Percentiles rank a stretch among this genome's conserved stretches.
These are phyloP conservation scores for Colletotrichum sp. DNA, from an alignment of 2,329 filamentous ascomycete genomes.

Conservation along the genomic window DNA sequence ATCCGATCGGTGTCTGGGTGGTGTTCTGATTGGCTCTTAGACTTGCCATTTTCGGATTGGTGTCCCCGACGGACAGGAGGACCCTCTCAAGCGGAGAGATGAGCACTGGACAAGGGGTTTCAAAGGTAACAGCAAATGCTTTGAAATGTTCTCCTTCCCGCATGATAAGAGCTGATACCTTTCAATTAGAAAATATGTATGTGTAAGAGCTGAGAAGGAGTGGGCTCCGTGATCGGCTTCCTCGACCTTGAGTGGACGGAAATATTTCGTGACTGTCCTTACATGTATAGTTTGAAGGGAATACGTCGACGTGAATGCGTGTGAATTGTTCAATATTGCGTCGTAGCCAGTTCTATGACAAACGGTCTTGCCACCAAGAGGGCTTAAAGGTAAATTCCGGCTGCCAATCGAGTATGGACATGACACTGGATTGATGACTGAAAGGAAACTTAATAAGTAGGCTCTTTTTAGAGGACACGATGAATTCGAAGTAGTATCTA, in stretches of 20 bases:
- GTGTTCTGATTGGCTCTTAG: background rate
- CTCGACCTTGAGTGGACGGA: background rate
- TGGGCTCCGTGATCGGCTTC: background rate
- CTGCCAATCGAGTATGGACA: background rate
- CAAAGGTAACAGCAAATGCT: background rate
- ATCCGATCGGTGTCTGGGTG: background rate
- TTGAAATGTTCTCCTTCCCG: background rate
- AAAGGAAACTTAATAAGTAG: background rate
- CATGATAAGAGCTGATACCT: background rate
- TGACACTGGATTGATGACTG: background rate
- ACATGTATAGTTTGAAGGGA: rapidly evolving
- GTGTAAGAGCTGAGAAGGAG: background rate
- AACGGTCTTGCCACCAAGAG: background rate
- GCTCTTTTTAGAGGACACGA: rapidly evolving
- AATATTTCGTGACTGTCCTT: background rate
- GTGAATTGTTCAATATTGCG: background rate
- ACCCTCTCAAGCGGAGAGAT: background rate
- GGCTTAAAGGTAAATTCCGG: background rate
- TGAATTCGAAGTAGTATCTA: background rate
- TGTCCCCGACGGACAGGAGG: background rate
- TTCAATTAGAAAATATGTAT: rapidly evolving
- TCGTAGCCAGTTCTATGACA: background rate
- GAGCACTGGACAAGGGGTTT: background rate
- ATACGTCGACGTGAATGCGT: background rate
- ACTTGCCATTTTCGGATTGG: background rate